Base-by-base conservation (phyloP, 768 basidiomycete species). In the Tricholoma hemisulphureum region DNA sequence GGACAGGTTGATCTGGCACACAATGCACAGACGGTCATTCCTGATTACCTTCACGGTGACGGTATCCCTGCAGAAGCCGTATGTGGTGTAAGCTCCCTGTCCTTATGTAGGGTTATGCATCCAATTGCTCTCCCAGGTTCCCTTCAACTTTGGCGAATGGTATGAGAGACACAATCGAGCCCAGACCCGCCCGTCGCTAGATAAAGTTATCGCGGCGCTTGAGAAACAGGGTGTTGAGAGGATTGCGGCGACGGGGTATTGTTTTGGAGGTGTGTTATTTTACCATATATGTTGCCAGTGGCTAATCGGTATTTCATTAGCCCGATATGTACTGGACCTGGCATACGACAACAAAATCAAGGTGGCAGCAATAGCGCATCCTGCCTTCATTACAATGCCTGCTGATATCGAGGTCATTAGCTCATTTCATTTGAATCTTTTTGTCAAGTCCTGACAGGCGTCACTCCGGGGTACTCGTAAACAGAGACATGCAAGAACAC, bases 201-300 rank as follows among this genome's bases (percentile, higher is more conserved):
- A 89, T 71, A 82, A 79, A 52, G 82, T 87, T 48, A 76, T 88
- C 34, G 69, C 67, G 4, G 81, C 74, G 0, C 78, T 92, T 59
- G 85, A 84, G 65, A 79, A 71, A 29, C 64, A 80, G 59, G 89
- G 88, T 2, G 74, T 91, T 21, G 83, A 75, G 1, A 67, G 67
- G 6, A 80, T 91, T 57, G 87, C 73, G n/a, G 83, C 84, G 0
- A 80, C 81, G 4, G 88, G 87, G 3, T 90, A 84, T 75, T 92
- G 90, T 74, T 85, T 81, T 54, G 86, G 87, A 58, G 88, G 83
- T 79, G 57, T 21, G 24, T 34, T 8, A 10, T 13, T 34, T 8
- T 13, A 4, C 10, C 14, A 2, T 13, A 8, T 34, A 8, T 10
- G 9, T 10, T 34, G 9, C 32, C 14, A 8, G 7, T 34, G 9